phyloP scores from a whole-genome alignment of 106 monocot species.

The Hemerocallis citrina region DNA sequence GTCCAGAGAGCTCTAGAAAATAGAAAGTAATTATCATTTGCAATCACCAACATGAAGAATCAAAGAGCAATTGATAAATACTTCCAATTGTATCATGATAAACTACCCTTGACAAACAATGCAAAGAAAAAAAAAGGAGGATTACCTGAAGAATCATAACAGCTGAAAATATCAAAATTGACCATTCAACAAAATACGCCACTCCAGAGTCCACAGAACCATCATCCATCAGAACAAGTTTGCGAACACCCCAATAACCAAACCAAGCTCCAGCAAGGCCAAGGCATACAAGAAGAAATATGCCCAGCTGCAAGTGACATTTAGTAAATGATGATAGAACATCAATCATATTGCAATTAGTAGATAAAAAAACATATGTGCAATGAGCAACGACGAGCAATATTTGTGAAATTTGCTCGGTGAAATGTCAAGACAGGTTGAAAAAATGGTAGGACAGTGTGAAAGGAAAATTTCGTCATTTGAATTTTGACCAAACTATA shows the following conservation, averaged over 20 bases:
- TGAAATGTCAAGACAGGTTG: neutral
- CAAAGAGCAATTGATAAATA: neutral
- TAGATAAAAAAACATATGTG: neutral
- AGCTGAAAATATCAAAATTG: conserved; percentile 51
- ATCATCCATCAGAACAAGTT: conserved; percentile 75
- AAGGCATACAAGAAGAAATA: conserved; percentile 52
- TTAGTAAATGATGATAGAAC: neutral
- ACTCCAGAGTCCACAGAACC: conserved; percentile 64
- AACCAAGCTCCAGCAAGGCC: conserved; percentile 85
- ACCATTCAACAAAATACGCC: conserved; percentile 88
- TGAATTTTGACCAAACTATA: neutral
- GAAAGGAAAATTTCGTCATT: neutral
- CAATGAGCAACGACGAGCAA: neutral
- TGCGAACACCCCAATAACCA: conserved; percentile 93
- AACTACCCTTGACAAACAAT: neutral
- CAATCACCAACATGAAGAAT: neutral
- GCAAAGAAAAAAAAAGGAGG: neutral
- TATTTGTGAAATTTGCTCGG: too few species aligned
- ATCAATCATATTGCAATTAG: neutral
- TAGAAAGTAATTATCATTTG: neutral
- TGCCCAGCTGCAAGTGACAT: conserved; percentile 42
- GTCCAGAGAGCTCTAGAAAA: conserved; percentile 64
- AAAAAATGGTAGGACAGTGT: neutral
- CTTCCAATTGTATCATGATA: too few species aligned
- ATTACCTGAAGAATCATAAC: conserved; percentile 72